Percentiles rank a stretch among this genome's conserved stretches.
Conservation (phyloP, 495 filamentous ascomycete genomes). For the Trichoderma orchidacearum region DNA sequence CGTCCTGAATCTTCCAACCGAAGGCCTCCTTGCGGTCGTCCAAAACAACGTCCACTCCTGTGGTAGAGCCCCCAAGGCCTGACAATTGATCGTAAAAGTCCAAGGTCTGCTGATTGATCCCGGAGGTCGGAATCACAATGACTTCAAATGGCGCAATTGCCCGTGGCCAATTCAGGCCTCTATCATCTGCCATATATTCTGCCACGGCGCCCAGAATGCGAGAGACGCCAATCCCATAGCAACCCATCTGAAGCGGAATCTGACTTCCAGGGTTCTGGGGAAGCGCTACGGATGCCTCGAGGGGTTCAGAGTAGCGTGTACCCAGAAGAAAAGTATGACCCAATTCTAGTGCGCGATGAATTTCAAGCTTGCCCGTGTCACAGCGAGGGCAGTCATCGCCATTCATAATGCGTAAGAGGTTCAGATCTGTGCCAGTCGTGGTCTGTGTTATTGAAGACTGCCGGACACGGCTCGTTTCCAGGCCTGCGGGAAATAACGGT, state of each 20-base stretch:
- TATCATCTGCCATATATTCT: conserved; percentile 51
- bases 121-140: conserved; percentile 46
- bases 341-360: conserved; percentile 69
- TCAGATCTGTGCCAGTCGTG: conserved; percentile 20
- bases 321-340: conserved; percentile 94
- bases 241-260: conserved; percentile 76
- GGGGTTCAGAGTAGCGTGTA: conserved; percentile 67
- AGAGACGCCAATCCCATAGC: conserved; percentile 88
- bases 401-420: conserved; percentile 47
- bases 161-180: conserved; percentile 79
- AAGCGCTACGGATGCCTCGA: conserved; percentile 45
- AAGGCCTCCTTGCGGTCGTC: conserved; percentile 62
- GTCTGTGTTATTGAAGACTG: conserved; percentile 7
- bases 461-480: neutral
- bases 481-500: neutral
- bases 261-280: conserved; percentile 10
- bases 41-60: conserved; percentile 37
- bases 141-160: conserved; percentile 78
- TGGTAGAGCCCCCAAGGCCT: neutral
- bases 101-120: conserved; percentile 34
- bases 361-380: conserved; percentile 42
- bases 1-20: conserved; percentile 76
- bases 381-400: conserved; percentile 68
- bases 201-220: conserved; percentile 82
- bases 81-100: conserved; percentile 45